phyloP scores from a whole-genome alignment of 768 basidiomycete species.

The Russula griseocarnosa region DNA sequence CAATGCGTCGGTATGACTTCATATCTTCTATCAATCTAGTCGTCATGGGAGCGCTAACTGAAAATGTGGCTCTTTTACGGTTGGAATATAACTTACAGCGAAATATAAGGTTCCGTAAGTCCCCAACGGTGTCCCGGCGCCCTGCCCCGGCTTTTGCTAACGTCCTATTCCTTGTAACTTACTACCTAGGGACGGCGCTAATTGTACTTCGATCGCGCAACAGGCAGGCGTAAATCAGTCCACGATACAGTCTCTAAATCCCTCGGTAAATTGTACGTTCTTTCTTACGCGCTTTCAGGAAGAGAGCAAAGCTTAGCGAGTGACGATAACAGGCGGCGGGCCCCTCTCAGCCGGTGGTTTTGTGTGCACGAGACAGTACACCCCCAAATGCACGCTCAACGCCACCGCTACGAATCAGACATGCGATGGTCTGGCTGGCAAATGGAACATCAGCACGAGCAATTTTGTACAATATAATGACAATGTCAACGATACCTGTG shows the following conservation, averaged over 20 bases:
- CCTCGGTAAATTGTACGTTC: conserved; percentile 5
- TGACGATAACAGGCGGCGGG: neutral
- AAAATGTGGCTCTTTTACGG: neutral
- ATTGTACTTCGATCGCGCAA: neutral
- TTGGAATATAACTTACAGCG: conserved; percentile 2
- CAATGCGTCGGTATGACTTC: conserved; percentile 8
- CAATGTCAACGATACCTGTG: conserved; percentile 9
- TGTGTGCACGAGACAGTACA: neutral
- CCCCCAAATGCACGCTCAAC: conserved; percentile 19
- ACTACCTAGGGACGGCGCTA: neutral
- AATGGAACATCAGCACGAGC: neutral
- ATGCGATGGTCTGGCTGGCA: neutral
- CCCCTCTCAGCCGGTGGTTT: neutral
- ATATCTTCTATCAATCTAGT: neutral
- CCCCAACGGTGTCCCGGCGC: neutral
- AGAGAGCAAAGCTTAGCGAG: neutral
- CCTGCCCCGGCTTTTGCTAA: neutral
- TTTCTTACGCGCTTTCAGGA: neutral
- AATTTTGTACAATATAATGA: conserved; percentile 16
- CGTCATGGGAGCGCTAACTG: neutral
- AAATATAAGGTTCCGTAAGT: neutral
- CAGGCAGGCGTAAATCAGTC: neutral
- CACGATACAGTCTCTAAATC: conserved; percentile 5
- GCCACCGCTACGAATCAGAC: conserved; percentile 6
- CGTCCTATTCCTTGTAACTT: too few species aligned